Evolutionary conservation across 306 rosid species (phyloP).

Genomic region (Castanea sativa): DNA sequence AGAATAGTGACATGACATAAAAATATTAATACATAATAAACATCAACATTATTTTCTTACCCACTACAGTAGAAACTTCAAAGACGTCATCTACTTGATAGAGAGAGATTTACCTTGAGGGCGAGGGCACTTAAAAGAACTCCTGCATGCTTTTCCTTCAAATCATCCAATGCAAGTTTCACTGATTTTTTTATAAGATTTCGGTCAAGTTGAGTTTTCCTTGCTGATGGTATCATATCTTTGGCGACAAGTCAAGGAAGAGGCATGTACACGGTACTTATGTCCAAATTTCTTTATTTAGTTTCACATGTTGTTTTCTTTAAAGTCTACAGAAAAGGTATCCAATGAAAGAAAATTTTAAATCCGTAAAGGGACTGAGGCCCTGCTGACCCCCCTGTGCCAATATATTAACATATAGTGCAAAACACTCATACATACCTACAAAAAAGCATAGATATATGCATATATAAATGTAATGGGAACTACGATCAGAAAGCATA

Average conservation of each 20-base stretch:
- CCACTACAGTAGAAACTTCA: not conserved
- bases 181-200: constrained; percentile 64
- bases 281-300: not conserved
- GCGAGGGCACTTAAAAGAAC: constrained; percentile 76
- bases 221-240: constrained; percentile 34
- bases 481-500: not conserved
- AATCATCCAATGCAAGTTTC: constrained; percentile 71
- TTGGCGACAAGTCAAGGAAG: constrained; percentile 66
- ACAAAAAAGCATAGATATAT: not conserved
- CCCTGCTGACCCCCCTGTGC: not conserved
- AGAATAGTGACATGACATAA: not conserved
- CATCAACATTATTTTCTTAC: not conserved
- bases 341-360: not conserved
- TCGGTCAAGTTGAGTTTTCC: constrained; percentile 43
- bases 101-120: constrained; percentile 51
- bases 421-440: not conserved
- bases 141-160: constrained; percentile 73
- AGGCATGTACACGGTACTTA: not conserved
- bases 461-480: not conserved
- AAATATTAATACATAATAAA: not conserved
- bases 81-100: not conserved
- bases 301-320: not conserved
- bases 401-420: not conserved
- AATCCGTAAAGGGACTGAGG: not conserved
- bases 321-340: not conserved